Evolutionary conservation across 1,284 basidiomycete species (phyloP).

Genomic region (Melampsora abietis-canadensis): DNA sequence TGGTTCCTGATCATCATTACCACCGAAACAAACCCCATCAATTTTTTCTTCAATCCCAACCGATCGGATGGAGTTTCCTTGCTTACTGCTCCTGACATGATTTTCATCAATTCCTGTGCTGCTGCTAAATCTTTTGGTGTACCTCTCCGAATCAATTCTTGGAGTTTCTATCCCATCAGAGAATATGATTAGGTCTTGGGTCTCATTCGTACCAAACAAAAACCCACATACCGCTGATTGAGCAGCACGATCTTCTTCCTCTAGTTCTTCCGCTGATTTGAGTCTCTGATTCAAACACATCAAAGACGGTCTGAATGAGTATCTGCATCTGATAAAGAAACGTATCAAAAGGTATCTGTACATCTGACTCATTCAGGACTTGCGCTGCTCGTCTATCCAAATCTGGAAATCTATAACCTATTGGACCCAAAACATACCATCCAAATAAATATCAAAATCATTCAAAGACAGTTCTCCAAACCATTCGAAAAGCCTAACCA

Average conservation of each 20-base stretch:
- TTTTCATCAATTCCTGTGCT: constrained; percentile 97
- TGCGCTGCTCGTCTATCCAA: constrained; percentile 58
- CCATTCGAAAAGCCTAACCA: not conserved
- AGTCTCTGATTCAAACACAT: constrained; percentile 62
- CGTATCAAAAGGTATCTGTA: constrained; percentile 53
- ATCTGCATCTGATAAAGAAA: not conserved
- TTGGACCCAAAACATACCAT: not conserved
- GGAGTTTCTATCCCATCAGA: constrained; percentile 66
- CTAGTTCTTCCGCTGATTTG: constrained; percentile 92
- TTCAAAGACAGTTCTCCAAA: no score
- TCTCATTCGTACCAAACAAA: not conserved
- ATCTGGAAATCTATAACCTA: constrained; percentile 82
- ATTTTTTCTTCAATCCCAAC: not conserved
- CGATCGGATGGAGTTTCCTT: not conserved
- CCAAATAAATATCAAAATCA: not conserved
- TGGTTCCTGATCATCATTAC: constrained; percentile 63
- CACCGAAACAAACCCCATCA: not conserved
- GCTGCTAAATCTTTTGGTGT: constrained; percentile 91
- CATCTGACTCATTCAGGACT: constrained; percentile 57
- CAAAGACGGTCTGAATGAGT: constrained; percentile 10
- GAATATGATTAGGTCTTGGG: not conserved
- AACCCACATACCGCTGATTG: constrained; percentile 67
- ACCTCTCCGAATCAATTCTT: constrained; percentile 93
- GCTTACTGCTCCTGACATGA: constrained; percentile 76
- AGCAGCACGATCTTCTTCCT: constrained; percentile 89